A percentile compares a stretch with the other conserved stretches of the same genome.
Evolutionary conservation across 352 stramenopile species (phyloP).

Genomic region (Globisporangium apiculatum): DNA sequence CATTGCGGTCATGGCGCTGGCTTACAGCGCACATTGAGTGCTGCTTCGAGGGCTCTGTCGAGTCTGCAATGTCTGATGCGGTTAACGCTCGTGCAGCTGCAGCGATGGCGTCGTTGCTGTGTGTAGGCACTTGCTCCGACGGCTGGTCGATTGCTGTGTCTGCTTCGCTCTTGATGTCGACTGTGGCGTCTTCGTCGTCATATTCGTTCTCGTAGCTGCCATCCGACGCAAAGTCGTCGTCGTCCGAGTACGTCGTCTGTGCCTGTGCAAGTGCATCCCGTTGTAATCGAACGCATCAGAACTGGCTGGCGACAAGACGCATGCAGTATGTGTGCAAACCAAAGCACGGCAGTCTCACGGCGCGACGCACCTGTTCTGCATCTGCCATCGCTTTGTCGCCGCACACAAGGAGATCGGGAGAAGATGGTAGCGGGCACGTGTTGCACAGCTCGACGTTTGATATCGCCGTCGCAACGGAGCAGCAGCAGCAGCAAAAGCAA

Average conservation of each 20-base stretch:
- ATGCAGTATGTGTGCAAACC: not conserved
- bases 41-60: too few relatives aligned
- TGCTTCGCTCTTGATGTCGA: not conserved
- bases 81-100: too few relatives aligned
- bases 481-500: too few relatives aligned
- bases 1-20: too few relatives aligned
- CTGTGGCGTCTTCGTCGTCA: conserved; percentile 14
- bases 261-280: conserved; percentile 7
- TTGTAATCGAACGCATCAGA: too few relatives aligned
- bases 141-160: not conserved
- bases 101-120: too few relatives aligned
- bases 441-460: not conserved
- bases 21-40: too few relatives aligned
- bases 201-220: conserved; percentile 18
- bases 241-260: conserved; percentile 33
- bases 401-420: not conserved
- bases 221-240: conserved; percentile 41
- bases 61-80: too few relatives aligned
- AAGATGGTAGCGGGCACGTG: not conserved
- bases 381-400: conserved; percentile 16
- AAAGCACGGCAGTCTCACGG: not conserved
- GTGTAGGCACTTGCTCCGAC: not conserved
- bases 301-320: too few relatives aligned
- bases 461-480: too few relatives aligned
- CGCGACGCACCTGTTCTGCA: conserved; percentile 5